Conservation (phyloP, 164 flowering plant species). For the Macadamia integrifolia region DNA sequence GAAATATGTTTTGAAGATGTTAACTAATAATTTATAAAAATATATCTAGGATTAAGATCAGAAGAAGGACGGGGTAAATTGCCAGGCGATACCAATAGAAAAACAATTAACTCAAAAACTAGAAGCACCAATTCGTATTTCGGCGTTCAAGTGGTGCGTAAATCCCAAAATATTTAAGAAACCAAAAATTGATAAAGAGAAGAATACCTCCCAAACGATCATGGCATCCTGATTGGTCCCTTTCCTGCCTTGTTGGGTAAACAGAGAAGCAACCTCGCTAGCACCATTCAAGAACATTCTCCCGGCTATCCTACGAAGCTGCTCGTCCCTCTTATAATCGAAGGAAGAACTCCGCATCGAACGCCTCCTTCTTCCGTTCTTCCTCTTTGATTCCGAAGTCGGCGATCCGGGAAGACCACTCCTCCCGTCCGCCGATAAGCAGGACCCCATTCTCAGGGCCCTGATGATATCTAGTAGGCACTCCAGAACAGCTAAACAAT, state of each 20-base stretch:
- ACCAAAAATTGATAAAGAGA: not conserved
- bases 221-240: conserved; percentile 99
- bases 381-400: conserved; percentile 40
- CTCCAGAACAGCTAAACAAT: conserved; percentile 79
- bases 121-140: too few relatives aligned
- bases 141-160: too few relatives aligned
- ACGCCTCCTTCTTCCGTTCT: conserved; percentile 33
- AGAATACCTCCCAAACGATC: conserved; percentile 97
- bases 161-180: too few relatives aligned
- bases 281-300: conserved; percentile 79
- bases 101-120: too few relatives aligned
- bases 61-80: too few relatives aligned
- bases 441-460: conserved; percentile 99
- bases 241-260: conserved; percentile 93
- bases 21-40: too few relatives aligned
- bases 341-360: conserved; percentile 58
- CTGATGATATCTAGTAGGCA: conserved; percentile 81
- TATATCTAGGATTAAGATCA: too few relatives aligned
- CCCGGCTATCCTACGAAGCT: conserved; percentile 63
- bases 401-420: conserved; percentile 60
- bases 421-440: conserved; percentile 88
- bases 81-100: too few relatives aligned
- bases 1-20: too few relatives aligned
- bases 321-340: conserved; percentile 57
- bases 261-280: conserved; percentile 62